Base-by-base conservation (phyloP, 1,284 basidiomycete genomes). In the Melampsora americana region DNA sequence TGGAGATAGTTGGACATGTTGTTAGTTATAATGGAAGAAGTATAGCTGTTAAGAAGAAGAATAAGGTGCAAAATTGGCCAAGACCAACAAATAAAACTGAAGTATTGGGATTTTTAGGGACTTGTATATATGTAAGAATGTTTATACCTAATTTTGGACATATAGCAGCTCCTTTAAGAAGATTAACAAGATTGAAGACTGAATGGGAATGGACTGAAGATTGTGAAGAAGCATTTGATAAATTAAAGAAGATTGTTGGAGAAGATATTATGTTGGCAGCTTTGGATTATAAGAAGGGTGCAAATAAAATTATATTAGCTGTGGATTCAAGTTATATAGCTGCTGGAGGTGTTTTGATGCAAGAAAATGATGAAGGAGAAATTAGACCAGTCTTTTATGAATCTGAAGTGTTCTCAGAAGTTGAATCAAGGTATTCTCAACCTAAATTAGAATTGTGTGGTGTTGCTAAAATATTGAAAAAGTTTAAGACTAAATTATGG, bases 401-500 rank as follows among this genome's bases (percentile, higher is more conserved):
- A 44, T 69, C 28, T 16, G 11, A 59, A 39, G n/a, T 39, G 7
- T 69, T 69, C 60, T 56, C 62, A 12, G 14, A 46, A 4, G 60
- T 72, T n/a, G 62, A 72, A 23, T 72, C 70, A 2, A 28, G 35
- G 20, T 72, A 72, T 30, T 72, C 70, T n/a, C 70, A 72, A 20
- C 61, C 70, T 11, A 72, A 72, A 42, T 35, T 72, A n/a, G 62
- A 72, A 23, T 46, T 72, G 2, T 72, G 70, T 53, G 70, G 70
- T 32, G 70, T 64, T n/a, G 70, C 61, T 3, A 53, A 46, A 12
- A 66, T 72, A 6, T n/a, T 72, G 2, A 66, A 56, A 32, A 71
- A 72, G 28, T 23, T 65, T 1, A 42, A 72, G 30, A 65, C 32
- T 18, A 23, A 44, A 1, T 20, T 72, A 1, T 72, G 69, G 69